Percentiles rank a stretch among this genome's conserved stretches.
Evolutionary conservation across 352 stramenopile species (phyloP).

Genomic region (Pythium plurisporium): DNA sequence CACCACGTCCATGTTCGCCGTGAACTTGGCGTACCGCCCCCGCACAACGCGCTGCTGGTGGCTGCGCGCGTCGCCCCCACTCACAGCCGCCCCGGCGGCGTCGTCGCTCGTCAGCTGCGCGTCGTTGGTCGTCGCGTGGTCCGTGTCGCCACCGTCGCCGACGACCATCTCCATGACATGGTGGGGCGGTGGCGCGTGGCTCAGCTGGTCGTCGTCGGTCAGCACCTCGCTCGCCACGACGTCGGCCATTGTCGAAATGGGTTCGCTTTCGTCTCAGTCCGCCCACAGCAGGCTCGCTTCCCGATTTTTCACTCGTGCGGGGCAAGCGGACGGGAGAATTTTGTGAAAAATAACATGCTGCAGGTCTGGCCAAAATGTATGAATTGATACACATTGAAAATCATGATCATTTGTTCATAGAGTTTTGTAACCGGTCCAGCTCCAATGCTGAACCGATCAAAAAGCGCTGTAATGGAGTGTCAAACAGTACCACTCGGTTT

Average conservation of each 20-base stretch:
- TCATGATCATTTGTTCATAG: too few species aligned
- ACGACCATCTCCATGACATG: background rate
- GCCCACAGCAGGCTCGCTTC: constrained; percentile 4
- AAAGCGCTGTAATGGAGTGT: background rate
- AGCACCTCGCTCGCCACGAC: too few species aligned
- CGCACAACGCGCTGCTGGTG: constrained; percentile 32
- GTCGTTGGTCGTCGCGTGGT: constrained; percentile 1
- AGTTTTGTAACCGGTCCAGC: too few species aligned
- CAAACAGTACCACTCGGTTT: background rate
- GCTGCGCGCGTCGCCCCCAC: too few species aligned
- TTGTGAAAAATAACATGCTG: constrained; percentile 25
- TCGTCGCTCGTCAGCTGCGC: background rate
- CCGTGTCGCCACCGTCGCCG: constrained; percentile 7
- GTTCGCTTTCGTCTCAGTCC: constrained; percentile 5
- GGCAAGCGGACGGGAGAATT: background rate
- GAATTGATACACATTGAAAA: too few species aligned
- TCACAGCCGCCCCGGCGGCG: too few species aligned
- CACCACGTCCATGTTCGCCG: constrained; percentile 67
- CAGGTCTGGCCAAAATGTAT: too few species aligned
- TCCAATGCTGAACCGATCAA: too few species aligned
- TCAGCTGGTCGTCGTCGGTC: too few species aligned
- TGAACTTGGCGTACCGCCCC: constrained; percentile 80
- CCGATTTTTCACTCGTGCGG: constrained; percentile 15
- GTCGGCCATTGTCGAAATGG: constrained; percentile 11
- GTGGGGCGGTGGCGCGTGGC: too few species aligned